These are phyloP conservation scores for Thelonectria blattea DNA, from an alignment of 2,329 filamentous ascomycete species.

Conservation along the genomic window DNA sequence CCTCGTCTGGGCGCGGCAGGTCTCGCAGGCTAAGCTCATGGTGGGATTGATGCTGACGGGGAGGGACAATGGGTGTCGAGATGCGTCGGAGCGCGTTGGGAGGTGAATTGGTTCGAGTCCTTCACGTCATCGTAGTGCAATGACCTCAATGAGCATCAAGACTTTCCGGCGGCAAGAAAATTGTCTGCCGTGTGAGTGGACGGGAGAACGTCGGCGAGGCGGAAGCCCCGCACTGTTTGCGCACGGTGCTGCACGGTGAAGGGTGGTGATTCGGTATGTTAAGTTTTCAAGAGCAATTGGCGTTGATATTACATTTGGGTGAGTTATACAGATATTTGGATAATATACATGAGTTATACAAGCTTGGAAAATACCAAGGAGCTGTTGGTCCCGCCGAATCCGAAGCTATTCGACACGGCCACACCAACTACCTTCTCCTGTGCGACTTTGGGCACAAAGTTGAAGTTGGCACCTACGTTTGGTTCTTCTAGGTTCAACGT, in stretches of 20 bases:
- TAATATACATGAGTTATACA: not conserved
- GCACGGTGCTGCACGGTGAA: not conserved
- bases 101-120: conserved; percentile 22
- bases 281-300: too few relatives aligned
- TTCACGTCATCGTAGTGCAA: conserved; percentile 41
- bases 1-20: conserved; percentile 53
- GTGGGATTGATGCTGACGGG: conserved; percentile 5
- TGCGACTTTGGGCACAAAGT: conserved; percentile 77
- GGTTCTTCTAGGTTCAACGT: conserved; percentile 81
- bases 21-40: conserved; percentile 53
- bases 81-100: conserved; percentile 14
- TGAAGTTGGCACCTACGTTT: conserved; percentile 75
- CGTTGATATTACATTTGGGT: not conserved
- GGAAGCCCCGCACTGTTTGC: conserved; percentile 15
- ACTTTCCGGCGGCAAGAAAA: conserved; percentile 32
- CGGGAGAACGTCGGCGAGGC: conserved; percentile 37
- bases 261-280: too few relatives aligned
- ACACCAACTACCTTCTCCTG: conserved; percentile 75
- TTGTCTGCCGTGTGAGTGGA: conserved; percentile 34
- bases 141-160: conserved; percentile 38
- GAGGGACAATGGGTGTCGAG: not conserved
- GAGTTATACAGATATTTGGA: not conserved
- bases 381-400: conserved; percentile 96
- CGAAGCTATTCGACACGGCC: conserved; percentile 93
- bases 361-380: conserved; percentile 74